A percentile compares a stretch with the other conserved stretches of the same genome.
Conservation (phyloP, 2,329 filamentous ascomycete species). For the Aspergillus pseudoviridinutans region DNA sequence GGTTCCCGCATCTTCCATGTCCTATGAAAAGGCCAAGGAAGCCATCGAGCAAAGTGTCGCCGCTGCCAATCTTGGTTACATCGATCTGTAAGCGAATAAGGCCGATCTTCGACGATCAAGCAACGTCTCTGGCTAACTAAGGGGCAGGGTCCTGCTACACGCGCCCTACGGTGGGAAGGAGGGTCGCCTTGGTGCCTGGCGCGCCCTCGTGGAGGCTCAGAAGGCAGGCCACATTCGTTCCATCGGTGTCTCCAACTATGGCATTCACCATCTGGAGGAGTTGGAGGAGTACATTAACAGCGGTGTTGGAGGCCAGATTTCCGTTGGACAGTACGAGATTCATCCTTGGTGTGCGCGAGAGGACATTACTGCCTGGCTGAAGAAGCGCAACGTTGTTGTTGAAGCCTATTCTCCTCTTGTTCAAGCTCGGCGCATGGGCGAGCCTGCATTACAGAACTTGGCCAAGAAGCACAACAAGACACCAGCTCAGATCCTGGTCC, state of each 20-base stretch:
- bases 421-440: slow-evolving; percentile 46
- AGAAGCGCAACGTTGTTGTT: slow-evolving; percentile 57
- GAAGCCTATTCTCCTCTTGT: slow-evolving; percentile 53
- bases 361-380: slow-evolving; percentile 76
- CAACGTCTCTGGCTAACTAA: not conserved
- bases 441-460: slow-evolving; percentile 50
- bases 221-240: slow-evolving; percentile 38
- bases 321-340: slow-evolving; percentile 83
- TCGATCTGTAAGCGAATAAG: slow-evolving; percentile 54
- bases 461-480: slow-evolving; percentile 57
- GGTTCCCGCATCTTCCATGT: slow-evolving; percentile 49
- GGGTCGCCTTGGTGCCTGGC: slow-evolving; percentile 37
- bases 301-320: slow-evolving; percentile 60
- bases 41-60: slow-evolving; percentile 62
- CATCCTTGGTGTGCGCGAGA: slow-evolving; percentile 82
- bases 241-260: slow-evolving; percentile 40
- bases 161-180: slow-evolving; percentile 37
- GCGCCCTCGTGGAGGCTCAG: slow-evolving; percentile 38
- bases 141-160: slow-evolving; percentile 35
- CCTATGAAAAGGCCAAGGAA: slow-evolving; percentile 62
- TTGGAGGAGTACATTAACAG: slow-evolving; percentile 38
- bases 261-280: slow-evolving; percentile 39
- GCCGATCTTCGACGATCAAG: not conserved
- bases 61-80: slow-evolving; percentile 60
- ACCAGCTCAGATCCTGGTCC: slow-evolving; percentile 54